Evolutionary conservation across 805 yeast species (phyloP), one percentile per base, ranked within the genome.

Genomic region (Kazachstania psychrophila): DNA sequence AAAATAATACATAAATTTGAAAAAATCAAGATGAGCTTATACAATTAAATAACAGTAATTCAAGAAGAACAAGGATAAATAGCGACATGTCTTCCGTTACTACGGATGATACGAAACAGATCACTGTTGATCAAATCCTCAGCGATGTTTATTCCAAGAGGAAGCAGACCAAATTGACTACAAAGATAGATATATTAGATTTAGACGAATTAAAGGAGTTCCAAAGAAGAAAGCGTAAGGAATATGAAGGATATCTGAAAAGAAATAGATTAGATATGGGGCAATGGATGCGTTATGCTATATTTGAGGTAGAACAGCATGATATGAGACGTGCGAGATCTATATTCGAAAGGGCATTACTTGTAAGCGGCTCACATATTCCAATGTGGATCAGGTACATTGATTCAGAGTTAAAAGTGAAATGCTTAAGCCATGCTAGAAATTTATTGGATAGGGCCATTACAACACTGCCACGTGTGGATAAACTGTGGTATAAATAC

Each of bases 271-370:
- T 80, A 24, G 87, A 86, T 51, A 68, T 73, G 50, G 80, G 85
- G 2, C 95, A 87, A 54, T 92, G 97, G 96, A 69, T 85, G 54
- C 66, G 96, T 38, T 92, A 89, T 57, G 97, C 96, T 0, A 73
- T 72, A 40, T 85, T 87, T 73, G 98, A 89, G 58, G 56, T 78
- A 4, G 81, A 80, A 5, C 89, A 84, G 47, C 79, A 76, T 41
- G 95, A 89, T 51, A 68, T 73, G 42, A 67, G 73, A 14, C 66
- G 96, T 16, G 95, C 94, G 0, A 65, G 97, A 38, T 83, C 96
- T 0, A 68, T 92, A 5, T 82, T 81, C 60, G 98, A 89, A 56
- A 67, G 97, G 35, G 94, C 95, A 0, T 55, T 89, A 23, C 80
- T 77, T 36, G 85, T 84, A 7, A 81, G 85, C 49, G 72, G 75